Percentiles rank a stretch among this genome's conserved stretches.
These are phyloP conservation scores for Aspergillus funiculosus DNA, from an alignment of 495 filamentous ascomycete genomes.

Conservation along the genomic window DNA sequence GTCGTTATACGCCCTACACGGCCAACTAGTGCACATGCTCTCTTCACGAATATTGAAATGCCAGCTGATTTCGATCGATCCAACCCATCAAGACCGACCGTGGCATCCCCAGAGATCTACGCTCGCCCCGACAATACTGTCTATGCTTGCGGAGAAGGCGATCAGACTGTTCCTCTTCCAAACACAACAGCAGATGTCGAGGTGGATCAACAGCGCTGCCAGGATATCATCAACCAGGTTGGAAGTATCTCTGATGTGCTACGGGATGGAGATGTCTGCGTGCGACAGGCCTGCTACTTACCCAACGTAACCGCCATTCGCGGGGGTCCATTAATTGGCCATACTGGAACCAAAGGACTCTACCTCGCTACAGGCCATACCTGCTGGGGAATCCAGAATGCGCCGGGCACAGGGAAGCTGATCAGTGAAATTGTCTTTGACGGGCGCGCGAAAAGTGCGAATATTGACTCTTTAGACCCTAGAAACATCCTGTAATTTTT, in stretches of 20 bases:
- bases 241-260: slow-evolving; percentile 70
- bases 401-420: slow-evolving; percentile 80
- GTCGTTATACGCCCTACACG: slow-evolving; percentile 71
- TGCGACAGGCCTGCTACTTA: slow-evolving; percentile 88
- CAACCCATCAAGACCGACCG: slow-evolving; percentile 49
- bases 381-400: slow-evolving; percentile 98
- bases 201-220: slow-evolving; percentile 69
- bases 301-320: slow-evolving; percentile 63
- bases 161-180: slow-evolving; percentile 68
- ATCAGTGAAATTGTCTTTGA: slow-evolving; percentile 85
- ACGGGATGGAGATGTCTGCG: slow-evolving; percentile 68
- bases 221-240: slow-evolving; percentile 83
- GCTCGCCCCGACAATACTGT: slow-evolving; percentile 82
- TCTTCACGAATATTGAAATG: slow-evolving; percentile 86
- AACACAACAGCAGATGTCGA: slow-evolving; percentile 69
- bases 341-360: slow-evolving; percentile 67
- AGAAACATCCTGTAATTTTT: slow-evolving; percentile 41
- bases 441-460: slow-evolving; percentile 68
- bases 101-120: slow-evolving; percentile 87
- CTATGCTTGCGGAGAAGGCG: slow-evolving; percentile 91
- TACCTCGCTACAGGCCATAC: slow-evolving; percentile 88
- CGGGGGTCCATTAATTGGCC: slow-evolving; percentile 71
- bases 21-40: slow-evolving; percentile 76
- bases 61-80: slow-evolving; percentile 52
- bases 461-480: slow-evolving; percentile 65